Conservation (phyloP, 768 basidiomycete genomes). For the Boletus sensibilis region DNA sequence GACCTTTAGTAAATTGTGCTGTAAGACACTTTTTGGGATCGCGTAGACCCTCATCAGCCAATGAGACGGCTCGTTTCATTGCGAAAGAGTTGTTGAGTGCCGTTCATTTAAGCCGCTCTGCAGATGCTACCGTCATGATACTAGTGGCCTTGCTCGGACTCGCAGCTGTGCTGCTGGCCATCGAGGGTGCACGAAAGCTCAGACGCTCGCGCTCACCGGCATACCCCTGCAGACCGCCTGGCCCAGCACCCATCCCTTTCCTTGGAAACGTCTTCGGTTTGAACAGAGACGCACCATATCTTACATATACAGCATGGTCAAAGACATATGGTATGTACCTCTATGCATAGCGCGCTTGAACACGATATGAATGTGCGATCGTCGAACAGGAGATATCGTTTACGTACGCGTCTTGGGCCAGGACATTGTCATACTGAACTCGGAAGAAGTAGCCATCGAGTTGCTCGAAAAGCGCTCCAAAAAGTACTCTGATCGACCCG, state of each 20-base stretch:
- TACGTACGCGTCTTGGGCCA: slow-evolving; percentile 37
- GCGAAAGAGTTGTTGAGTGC: too few relatives aligned
- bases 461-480: slow-evolving; percentile 52
- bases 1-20: too few relatives aligned
- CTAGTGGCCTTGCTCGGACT: not conserved
- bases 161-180: not conserved
- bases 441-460: slow-evolving; percentile 43
- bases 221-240: slow-evolving; percentile 4
- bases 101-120: too few relatives aligned
- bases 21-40: too few relatives aligned
- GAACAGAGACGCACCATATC: slow-evolving; percentile 5
- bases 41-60: too few relatives aligned
- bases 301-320: slow-evolving; percentile 22
- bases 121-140: not conserved
- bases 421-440: slow-evolving; percentile 50
- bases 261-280: slow-evolving; percentile 16
- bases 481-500: slow-evolving; percentile 43
- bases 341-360: not conserved
- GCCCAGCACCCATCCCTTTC: slow-evolving; percentile 14
- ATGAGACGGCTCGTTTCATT: too few relatives aligned
- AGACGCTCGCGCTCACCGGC: not conserved
- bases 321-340: slow-evolving; percentile 16
- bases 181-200: not conserved
- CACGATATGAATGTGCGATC: not conserved
- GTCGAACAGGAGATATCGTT: slow-evolving; percentile 4